Evolutionary conservation across 2,329 filamentous ascomycete genomes (phyloP), one percentile per base, ranked within the genome.

Genomic region (Aspergillus luchuensis): DNA sequence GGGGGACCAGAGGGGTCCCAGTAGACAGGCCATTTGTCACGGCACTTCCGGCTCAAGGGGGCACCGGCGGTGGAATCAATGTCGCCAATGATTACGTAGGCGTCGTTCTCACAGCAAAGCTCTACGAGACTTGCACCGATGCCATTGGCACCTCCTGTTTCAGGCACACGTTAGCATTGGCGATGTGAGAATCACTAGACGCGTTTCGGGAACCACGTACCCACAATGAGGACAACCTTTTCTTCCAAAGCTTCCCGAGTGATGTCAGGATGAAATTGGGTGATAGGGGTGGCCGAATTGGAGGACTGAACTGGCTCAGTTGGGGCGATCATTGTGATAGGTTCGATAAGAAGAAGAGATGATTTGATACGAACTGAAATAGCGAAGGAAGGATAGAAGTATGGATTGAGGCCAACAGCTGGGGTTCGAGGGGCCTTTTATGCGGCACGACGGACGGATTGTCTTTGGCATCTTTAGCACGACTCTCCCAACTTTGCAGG

Each of bases 41-140:
- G 51, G 19, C 57, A 69, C 39, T 65, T 64, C 30, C 55, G 58
- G 19, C 63, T 54, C 8, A 80, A 65, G 10, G 68, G 66, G 49
- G 74, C 66, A 15, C 74, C 78, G 6, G 71, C 68, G 30, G 69
- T 60, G 17, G 71, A 69, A 54, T 77, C 73, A 7, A 78, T 65
- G 59, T 82, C 80, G 30, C 80, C 80, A 61, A 82, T 78, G 61
- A 77, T 76, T 52, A 82, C 74, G 41, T 77, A 72, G 8, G 79
- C 78, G 23, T 78, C 77, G 10, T 68, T 67, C 7, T 74, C 58
- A 58, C 77, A 74, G 49, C 78, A 76, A 30, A 77, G 69, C 8
- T 74, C 71, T 1, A 81, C 77, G 0, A 79, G 68, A 47, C 74
- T 74, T 4, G 79, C 74, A 3, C 80, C 79, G 39, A 82, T 81